These are phyloP conservation scores for Epichloe typhina DNA, from an alignment of 2,329 filamentous ascomycete species.

Conservation along the genomic window DNA sequence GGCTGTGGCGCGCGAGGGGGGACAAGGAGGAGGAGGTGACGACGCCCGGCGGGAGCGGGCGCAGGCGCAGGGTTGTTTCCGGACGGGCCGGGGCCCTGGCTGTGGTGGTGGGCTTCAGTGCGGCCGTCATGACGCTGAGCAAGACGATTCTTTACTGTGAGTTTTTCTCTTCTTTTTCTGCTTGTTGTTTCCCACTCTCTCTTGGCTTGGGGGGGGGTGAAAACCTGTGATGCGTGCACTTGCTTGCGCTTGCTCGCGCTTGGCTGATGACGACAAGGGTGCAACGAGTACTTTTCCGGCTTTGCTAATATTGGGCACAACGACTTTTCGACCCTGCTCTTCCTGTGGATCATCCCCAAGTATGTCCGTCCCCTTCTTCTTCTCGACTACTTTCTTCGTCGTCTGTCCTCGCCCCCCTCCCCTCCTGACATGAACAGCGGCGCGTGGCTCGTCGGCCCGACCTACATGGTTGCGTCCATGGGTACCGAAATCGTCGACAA, in stretches of 20 bases:
- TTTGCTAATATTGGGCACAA: conserved; percentile 48
- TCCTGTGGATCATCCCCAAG: conserved; percentile 48
- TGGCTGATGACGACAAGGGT: conserved; percentile 26
- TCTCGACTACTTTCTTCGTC: neutral
- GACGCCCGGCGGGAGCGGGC: no score
- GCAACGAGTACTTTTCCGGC: conserved; percentile 41
- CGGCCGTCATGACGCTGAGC: conserved; percentile 46
- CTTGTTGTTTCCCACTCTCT: neutral
- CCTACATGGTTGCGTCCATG: conserved; percentile 37
- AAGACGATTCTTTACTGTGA: conserved; percentile 49
- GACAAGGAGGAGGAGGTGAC: neutral
- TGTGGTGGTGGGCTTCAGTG: conserved; percentile 35
- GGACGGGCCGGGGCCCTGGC: conserved; percentile 32
- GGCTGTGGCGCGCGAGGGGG: conserved; percentile 17
- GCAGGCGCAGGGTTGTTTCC: conserved; percentile 18
- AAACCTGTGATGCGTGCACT: neutral
- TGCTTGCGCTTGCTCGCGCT: no score
- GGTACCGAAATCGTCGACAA: conserved; percentile 36
- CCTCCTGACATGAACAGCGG: conserved; percentile 25
- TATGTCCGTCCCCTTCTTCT: conserved; percentile 19
- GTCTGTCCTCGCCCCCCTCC: neutral
- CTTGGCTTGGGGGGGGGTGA: neutral
- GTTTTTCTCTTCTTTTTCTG: conserved; percentile 14
- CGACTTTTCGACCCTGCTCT: conserved; percentile 26
- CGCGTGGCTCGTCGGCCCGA: conserved; percentile 39